phyloP scores from a whole-genome alignment of 805 yeast species.

The Pichia manshurica region DNA sequence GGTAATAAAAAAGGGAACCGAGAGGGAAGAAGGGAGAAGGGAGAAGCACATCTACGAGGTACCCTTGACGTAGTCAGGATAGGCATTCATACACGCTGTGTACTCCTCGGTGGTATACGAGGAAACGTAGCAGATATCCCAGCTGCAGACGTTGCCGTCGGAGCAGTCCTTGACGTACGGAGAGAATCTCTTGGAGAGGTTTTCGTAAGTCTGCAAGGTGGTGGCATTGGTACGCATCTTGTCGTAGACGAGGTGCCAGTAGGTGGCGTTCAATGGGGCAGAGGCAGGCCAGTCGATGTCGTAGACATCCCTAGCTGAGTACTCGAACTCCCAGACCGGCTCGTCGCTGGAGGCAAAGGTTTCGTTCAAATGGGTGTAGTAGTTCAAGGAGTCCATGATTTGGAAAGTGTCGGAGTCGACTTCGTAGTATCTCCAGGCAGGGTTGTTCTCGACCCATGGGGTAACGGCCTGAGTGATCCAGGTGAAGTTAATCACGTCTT shows the following conservation, averaged over 20 bases:
- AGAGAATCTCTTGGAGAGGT: slow-evolving; percentile 46
- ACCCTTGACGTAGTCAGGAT: background rate
- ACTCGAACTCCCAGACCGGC: slow-evolving; percentile 58
- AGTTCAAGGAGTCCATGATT: slow-evolving; percentile 54
- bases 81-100: slow-evolving; percentile 8
- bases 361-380: slow-evolving; percentile 53
- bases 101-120: slow-evolving; percentile 33
- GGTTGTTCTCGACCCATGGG: slow-evolving; percentile 54
- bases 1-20: no score
- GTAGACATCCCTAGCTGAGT: slow-evolving; percentile 57
- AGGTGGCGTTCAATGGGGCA: slow-evolving; percentile 60
- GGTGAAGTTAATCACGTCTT: slow-evolving; percentile 47
- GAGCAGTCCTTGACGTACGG: slow-evolving; percentile 49
- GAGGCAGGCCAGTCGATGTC: slow-evolving; percentile 52
- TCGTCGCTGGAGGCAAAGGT: slow-evolving; percentile 52
- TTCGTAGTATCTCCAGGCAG: slow-evolving; percentile 68
- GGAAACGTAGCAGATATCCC: slow-evolving; percentile 37
- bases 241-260: slow-evolving; percentile 56
- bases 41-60: background rate
- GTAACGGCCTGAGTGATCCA: slow-evolving; percentile 66
- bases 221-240: slow-evolving; percentile 38
- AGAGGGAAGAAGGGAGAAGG: no score
- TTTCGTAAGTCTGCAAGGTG: slow-evolving; percentile 44
- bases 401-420: slow-evolving; percentile 57
- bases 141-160: slow-evolving; percentile 41